phyloP scores from a whole-genome alignment of 1,284 basidiomycete species.

The Tilletiopsis washingtonensis region DNA sequence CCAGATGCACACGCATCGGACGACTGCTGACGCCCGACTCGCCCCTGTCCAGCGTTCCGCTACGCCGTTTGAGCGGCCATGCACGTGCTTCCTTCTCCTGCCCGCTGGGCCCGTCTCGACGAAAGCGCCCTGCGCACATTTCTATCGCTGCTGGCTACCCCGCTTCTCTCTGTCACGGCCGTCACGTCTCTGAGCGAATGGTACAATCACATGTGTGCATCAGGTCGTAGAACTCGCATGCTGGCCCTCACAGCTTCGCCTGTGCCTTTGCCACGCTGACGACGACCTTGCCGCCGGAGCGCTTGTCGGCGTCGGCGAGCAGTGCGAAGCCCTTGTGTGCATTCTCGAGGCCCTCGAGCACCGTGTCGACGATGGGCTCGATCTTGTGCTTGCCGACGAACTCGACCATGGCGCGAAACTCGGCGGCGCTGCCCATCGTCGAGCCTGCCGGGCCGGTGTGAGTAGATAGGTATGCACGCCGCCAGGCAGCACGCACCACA shows the following conservation, averaged over 20 bases:
- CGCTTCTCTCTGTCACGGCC: too few species aligned
- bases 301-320: conserved; percentile 33
- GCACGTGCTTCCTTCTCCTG: too few species aligned
- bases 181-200: too few species aligned
- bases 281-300: conserved; percentile 40
- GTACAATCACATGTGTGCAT: too few species aligned
- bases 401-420: conserved; percentile 63
- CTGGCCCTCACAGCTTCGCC: neutral
- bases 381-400: conserved; percentile 65
- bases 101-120: too few species aligned
- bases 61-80: too few species aligned
- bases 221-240: too few species aligned
- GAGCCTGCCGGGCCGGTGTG: conserved; percentile 43
- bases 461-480: neutral
- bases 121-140: too few species aligned
- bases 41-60: too few species aligned
- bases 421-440: conserved; percentile 74
- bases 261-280: conserved; percentile 12
- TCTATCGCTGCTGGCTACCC: too few species aligned
- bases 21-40: too few species aligned
- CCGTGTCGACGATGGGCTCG: conserved; percentile 64
- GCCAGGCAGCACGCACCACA: conserved; percentile 54
- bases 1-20: too few species aligned
- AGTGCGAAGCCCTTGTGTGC: conserved; percentile 62
- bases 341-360: conserved; percentile 62